Percentiles rank a stretch among this genome's conserved stretches.
These are phyloP conservation scores for Jatropha multifida DNA, from an alignment of 441 rosid genomes.

Conservation along the genomic window DNA sequence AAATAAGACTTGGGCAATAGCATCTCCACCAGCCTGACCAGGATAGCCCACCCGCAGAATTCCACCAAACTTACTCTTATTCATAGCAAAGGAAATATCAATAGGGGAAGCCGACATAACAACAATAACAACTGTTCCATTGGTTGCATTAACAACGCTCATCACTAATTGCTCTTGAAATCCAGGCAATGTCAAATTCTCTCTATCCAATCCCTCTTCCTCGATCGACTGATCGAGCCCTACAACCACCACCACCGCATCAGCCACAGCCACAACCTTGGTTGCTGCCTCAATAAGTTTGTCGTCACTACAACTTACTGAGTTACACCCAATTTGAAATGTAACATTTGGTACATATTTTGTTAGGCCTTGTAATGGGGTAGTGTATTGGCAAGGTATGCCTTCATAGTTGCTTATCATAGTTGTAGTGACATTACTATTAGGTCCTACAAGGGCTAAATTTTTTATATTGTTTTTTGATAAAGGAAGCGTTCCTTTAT, in stretches of 20 bases:
- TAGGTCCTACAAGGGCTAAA: conserved; percentile 55
- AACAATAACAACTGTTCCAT: conserved; percentile 34
- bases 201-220: conserved; percentile 41
- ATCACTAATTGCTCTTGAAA: conserved; percentile 36
- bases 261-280: conserved; percentile 27
- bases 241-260: conserved; percentile 35
- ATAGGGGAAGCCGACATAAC: conserved; percentile 46
- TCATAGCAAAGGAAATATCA: conserved; percentile 38
- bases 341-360: conserved; percentile 25
- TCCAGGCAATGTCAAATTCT: conserved; percentile 39
- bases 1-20: conserved; percentile 44
- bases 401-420: conserved; percentile 59
- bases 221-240: conserved; percentile 42
- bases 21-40: conserved; percentile 51
- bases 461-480: conserved; percentile 20
- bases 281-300: conserved; percentile 19
- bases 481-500: conserved; percentile 42
- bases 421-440: conserved; percentile 38
- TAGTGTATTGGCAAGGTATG: conserved; percentile 39
- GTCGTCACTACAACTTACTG: conserved; percentile 31
- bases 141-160: conserved; percentile 32
- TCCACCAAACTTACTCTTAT: conserved; percentile 32
- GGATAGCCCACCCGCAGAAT: conserved; percentile 53
- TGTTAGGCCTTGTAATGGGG: conserved; percentile 44
- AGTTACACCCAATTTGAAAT: conserved; percentile 28